Conservation (phyloP, 2,329 filamentous ascomycete genomes). For the Penicillium decumbens region DNA sequence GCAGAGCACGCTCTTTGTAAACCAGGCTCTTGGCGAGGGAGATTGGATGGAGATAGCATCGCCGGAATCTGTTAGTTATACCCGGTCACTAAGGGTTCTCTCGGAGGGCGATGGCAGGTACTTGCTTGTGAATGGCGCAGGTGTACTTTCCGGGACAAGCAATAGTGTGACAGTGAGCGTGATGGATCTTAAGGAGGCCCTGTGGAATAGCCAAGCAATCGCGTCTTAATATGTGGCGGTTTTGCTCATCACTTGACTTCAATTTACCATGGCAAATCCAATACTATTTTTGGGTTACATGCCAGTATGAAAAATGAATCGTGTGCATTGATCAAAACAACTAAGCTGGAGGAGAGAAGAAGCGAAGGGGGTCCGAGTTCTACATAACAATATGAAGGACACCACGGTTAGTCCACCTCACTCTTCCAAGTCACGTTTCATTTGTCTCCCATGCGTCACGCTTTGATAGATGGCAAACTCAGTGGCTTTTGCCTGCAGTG, state of each 20-base stretch:
- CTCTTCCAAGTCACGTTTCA: too few species aligned
- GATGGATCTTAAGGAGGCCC: neutral
- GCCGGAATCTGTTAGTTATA: constrained; percentile 43
- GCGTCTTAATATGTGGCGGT: neutral
- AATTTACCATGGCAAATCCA: neutral
- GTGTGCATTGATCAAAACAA: too few species aligned
- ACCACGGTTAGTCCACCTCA: too few species aligned
- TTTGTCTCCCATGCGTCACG: too few species aligned
- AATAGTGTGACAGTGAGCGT: neutral
- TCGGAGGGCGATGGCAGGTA: constrained; percentile 28
- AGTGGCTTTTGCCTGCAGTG: neutral
- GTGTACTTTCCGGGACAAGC: constrained; percentile 8
- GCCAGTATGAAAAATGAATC: too few species aligned
- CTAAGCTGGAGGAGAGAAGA: too few species aligned
- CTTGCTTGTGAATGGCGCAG: constrained; percentile 19
- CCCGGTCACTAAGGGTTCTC: constrained; percentile 45
- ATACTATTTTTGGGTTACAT: too few species aligned
- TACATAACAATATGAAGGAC: too few species aligned
- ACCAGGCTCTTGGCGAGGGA: constrained; percentile 42
- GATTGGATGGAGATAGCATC: constrained; percentile 47
- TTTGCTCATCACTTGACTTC: neutral
- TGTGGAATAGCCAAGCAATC: neutral
- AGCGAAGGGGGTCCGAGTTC: too few species aligned
- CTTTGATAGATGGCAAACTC: neutral
- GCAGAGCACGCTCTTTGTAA: constrained; percentile 45